These are phyloP conservation scores for Plasmopara viticola DNA, from an alignment of 352 stramenopile genomes.

Conservation along the genomic window DNA sequence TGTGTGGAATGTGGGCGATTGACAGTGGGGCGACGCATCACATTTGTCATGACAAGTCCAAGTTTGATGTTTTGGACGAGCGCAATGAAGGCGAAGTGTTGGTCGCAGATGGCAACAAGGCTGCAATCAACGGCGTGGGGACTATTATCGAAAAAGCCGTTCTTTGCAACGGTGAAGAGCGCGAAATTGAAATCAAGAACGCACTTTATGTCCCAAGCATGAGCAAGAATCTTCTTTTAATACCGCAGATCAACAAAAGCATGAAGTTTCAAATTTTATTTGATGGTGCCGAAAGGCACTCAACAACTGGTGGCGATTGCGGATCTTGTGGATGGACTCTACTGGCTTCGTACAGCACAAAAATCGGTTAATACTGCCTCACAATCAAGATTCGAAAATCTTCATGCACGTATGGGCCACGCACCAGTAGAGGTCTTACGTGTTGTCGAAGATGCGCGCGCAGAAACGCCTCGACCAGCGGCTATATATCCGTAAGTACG, in stretches of 20 bases:
- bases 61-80: not conserved
- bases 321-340: slow-evolving; percentile 1
- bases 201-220: not conserved
- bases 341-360: not conserved
- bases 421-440: not conserved
- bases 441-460: too few relatives aligned
- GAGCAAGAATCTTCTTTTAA: not conserved
- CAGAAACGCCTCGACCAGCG: too few relatives aligned
- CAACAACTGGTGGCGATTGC: not conserved
- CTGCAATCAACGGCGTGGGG: not conserved
- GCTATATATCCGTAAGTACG: too few relatives aligned
- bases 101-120: not conserved
- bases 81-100: not conserved
- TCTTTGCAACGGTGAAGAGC: not conserved
- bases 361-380: not conserved
- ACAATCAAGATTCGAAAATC: too few relatives aligned
- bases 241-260: slow-evolving; percentile 1
- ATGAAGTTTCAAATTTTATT: not conserved
- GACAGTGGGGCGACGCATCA: not conserved
- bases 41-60: not conserved
- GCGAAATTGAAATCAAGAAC: slow-evolving; percentile 2
- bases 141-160: not conserved
- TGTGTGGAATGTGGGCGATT: not conserved
- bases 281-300: not conserved
- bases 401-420: not conserved